Evolutionary conservation across 768 basidiomycete genomes (phyloP).

Genomic region (Cystobasidium tubakii): DNA sequence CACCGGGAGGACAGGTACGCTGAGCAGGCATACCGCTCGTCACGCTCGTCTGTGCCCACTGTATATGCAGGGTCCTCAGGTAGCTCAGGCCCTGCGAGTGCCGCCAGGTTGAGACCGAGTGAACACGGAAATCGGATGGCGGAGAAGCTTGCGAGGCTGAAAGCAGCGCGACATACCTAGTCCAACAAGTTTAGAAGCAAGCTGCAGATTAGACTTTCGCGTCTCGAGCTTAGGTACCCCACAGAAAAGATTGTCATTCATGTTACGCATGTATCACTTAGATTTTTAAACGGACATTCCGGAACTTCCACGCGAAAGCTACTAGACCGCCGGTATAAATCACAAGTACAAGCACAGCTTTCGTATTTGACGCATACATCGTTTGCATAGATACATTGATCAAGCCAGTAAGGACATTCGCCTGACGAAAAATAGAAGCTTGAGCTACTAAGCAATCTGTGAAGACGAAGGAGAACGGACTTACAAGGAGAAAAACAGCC

Average conservation of each 20-base stretch:
- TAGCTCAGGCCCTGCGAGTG: neutral
- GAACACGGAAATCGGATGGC: slow-evolving; percentile 18
- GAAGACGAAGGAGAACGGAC: slow-evolving; percentile 49
- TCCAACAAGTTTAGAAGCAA: no score
- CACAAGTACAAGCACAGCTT: slow-evolving; percentile 61
- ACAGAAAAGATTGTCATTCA: no score
- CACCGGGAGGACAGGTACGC: neutral
- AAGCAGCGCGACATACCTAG: neutral
- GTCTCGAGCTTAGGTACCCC: no score
- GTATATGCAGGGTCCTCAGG: neutral
- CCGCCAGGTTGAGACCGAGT: neutral
- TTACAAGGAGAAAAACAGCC: slow-evolving; percentile 69
- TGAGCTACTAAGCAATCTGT: no score
- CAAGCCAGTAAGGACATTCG: slow-evolving; percentile 77
- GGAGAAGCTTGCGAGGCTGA: slow-evolving; percentile 28
- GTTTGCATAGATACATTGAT: slow-evolving; percentile 73
- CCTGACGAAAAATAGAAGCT: slow-evolving; percentile 55
- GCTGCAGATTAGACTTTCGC: no score
- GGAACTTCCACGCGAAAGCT: slow-evolving; percentile 37
- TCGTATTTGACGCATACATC: slow-evolving; percentile 63
- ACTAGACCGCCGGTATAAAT: slow-evolving; percentile 61
- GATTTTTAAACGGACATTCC: slow-evolving; percentile 7
- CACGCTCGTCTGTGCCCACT: neutral
- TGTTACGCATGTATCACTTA: neutral
- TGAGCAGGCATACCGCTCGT: neutral